These are phyloP conservation scores for Pestalotiopsis sp. DNA, from an alignment of 2,329 filamentous ascomycete species.

Conservation along the genomic window DNA sequence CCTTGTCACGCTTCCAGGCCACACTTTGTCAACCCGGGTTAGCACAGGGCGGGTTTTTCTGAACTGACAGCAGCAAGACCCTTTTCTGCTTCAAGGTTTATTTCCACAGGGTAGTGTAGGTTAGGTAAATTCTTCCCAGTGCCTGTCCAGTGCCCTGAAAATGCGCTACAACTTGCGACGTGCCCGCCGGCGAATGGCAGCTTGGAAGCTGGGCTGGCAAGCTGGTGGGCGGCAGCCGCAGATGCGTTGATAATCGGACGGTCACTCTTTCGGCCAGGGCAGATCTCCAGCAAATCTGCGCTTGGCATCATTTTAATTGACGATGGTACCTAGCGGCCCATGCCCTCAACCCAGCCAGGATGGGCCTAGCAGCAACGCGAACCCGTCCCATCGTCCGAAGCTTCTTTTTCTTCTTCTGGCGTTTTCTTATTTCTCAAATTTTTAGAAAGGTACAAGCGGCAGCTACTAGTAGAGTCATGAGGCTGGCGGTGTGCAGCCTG, in stretches of 20 bases:
- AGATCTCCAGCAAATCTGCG: background rate
- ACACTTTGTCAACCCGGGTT: background rate
- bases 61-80: background rate
- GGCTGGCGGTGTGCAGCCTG: background rate
- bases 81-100: background rate
- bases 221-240: no score
- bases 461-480: background rate
- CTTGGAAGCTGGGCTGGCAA: no score
- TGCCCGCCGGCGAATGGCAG: no score
- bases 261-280: background rate
- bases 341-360: background rate
- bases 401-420: background rate
- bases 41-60: background rate
- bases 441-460: background rate
- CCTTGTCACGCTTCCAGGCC: background rate
- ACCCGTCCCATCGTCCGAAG: background rate
- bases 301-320: background rate
- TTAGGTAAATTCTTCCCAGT: background rate
- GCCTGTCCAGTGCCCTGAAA: background rate
- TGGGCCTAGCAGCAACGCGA: background rate
- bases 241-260: background rate
- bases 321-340: background rate
- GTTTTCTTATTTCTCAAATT: background rate
- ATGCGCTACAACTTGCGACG: no score
- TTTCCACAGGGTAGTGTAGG: background rate